Evolutionary conservation across 169 alveolate species (phyloP).

Genomic region (Plasmodium cynomolgi): DNA sequence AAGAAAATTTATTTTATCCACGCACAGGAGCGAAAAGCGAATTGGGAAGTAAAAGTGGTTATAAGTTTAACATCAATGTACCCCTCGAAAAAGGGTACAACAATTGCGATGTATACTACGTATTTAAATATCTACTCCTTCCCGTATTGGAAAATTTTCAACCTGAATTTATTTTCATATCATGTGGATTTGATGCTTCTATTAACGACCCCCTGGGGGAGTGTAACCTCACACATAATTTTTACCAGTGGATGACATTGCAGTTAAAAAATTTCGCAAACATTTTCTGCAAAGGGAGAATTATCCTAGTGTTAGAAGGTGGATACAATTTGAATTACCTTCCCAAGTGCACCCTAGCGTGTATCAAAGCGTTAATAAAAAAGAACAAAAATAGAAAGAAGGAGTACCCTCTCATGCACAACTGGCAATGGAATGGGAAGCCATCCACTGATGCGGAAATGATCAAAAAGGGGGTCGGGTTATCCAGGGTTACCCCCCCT

Average conservation of each 20-base stretch:
- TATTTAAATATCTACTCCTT: conserved; percentile 79
- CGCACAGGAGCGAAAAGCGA: conserved; percentile 87
- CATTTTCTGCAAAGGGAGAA: conserved; percentile 89
- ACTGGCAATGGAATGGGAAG: background rate
- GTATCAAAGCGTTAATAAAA: conserved; percentile 71
- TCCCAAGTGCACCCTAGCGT: conserved; percentile 76
- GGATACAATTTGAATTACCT: conserved; percentile 88
- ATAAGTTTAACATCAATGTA: conserved; percentile 76
- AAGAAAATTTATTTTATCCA: conserved; percentile 89
- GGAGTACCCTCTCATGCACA: background rate
- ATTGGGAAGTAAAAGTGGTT: conserved; percentile 76
- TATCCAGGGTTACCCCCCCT: background rate
- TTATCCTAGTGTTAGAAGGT: conserved; percentile 94
- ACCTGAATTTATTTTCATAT: conserved; percentile 95
- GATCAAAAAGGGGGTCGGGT: background rate
- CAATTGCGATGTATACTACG: conserved; percentile 80
- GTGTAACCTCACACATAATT: conserved; percentile 86
- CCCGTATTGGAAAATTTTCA: conserved; percentile 91
- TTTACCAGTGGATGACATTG: conserved; percentile 92
- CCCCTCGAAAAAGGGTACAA: conserved; percentile 80
- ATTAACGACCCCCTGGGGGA: conserved; percentile 88
- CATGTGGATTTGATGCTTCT: conserved; percentile 96
- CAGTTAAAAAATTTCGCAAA: conserved; percentile 91
- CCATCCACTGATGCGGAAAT: background rate
- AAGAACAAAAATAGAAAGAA: conserved; percentile 31